phyloP scores from a whole-genome alignment of 2,329 filamentous ascomycete species.

The Fusarium illudens region DNA sequence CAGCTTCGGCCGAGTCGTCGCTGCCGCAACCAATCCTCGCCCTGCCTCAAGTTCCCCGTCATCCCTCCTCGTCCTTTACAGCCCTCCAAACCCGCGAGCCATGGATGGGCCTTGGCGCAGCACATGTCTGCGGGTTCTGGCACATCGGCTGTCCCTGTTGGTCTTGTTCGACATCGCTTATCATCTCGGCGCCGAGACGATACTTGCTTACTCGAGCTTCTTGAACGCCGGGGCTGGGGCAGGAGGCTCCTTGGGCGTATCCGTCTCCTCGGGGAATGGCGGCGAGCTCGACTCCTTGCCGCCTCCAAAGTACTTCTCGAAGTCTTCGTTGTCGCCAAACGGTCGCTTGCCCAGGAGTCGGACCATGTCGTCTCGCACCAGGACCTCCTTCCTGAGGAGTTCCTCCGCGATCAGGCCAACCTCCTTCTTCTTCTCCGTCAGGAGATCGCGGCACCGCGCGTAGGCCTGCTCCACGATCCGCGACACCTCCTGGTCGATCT shows the following conservation, averaged over 20 bases:
- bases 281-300: slow-evolving; percentile 65
- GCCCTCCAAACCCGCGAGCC: neutral
- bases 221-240: slow-evolving; percentile 52
- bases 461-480: slow-evolving; percentile 93
- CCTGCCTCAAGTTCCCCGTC: slow-evolving; percentile 31
- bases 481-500: slow-evolving; percentile 90
- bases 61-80: slow-evolving; percentile 28
- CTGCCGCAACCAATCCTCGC: slow-evolving; percentile 34
- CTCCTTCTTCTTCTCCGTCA: slow-evolving; percentile 86
- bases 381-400: slow-evolving; percentile 88
- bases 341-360: slow-evolving; percentile 84
- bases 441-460: slow-evolving; percentile 83
- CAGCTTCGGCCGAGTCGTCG: slow-evolving; percentile 10
- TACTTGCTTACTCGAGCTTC: slow-evolving; percentile 37
- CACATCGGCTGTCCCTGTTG: neutral
- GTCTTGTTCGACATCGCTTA: slow-evolving; percentile 1
- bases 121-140: neutral
- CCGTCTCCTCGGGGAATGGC: slow-evolving; percentile 59
- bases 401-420: slow-evolving; percentile 93
- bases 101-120: neutral
- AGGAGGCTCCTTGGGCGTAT: slow-evolving; percentile 48
- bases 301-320: slow-evolving; percentile 90
- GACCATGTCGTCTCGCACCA: slow-evolving; percentile 91
- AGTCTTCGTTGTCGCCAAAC: slow-evolving; percentile 85
- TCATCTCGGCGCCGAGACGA: slow-evolving; percentile 18